Conservation (phyloP, 371 early-diverging fungal genomes). For the Lichtheimia corymbifera region DNA sequence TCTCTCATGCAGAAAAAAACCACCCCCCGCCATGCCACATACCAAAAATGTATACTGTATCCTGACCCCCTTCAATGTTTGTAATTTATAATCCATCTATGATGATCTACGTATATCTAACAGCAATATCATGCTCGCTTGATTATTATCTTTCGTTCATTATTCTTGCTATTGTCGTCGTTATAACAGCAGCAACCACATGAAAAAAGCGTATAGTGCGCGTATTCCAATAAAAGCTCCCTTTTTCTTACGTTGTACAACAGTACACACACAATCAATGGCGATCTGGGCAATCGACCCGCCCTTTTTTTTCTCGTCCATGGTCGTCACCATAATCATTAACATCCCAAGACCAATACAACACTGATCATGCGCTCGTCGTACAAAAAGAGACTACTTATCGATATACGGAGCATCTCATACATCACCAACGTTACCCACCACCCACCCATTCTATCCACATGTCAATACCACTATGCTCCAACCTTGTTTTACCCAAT, state of each 20-base stretch:
- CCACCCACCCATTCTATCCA: neutral
- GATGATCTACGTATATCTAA: neutral
- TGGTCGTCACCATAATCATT: neutral
- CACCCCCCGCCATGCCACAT: too few relatives aligned
- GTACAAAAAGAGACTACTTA: neutral
- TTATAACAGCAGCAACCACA: too few relatives aligned
- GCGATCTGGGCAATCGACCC: neutral
- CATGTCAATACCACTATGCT: neutral
- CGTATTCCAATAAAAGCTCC: neutral
- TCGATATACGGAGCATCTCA: neutral
- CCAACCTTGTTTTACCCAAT: neutral
- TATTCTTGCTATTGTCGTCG: too few relatives aligned
- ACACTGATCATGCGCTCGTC: neutral
- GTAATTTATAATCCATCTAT: neutral
- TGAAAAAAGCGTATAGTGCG: neutral
- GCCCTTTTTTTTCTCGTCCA: too few relatives aligned
- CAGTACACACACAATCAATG: conserved; percentile 1
- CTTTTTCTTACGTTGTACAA: neutral
- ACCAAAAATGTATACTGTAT: neutral
- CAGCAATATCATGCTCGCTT: neutral
- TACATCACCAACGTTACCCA: neutral
- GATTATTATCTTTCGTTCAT: too few relatives aligned
- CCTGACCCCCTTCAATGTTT: neutral
- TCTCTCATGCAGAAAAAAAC: too few relatives aligned
- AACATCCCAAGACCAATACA: neutral